A percentile compares a stretch with the other conserved stretches of the same genome.
phyloP scores from a whole-genome alignment of 139 green algal genomes.

The Diplosphaera chodatii region DNA sequence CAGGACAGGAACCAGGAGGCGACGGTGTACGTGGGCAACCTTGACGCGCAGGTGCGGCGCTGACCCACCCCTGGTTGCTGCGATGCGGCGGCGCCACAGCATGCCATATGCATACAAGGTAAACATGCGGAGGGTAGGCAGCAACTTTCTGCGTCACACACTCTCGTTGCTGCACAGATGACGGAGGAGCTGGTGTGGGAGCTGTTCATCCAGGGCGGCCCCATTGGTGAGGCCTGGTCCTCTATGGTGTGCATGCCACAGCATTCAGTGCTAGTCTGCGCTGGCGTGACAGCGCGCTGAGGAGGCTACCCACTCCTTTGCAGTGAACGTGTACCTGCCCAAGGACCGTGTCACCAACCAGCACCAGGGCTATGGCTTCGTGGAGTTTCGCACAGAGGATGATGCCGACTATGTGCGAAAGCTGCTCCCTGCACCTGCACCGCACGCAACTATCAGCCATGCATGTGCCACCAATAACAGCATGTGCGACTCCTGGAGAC shows the following conservation, averaged over 20 bases:
- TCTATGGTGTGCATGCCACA: no score
- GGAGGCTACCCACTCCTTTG: conserved; percentile 8
- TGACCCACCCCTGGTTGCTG: no score
- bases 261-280: no score
- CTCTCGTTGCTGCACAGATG: conserved; percentile 52
- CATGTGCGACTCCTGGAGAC: no score
- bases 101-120: no score
- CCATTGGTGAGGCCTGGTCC: conserved; percentile 69
- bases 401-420: conserved; percentile 88
- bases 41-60: conserved; percentile 77
- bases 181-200: conserved; percentile 97
- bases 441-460: no score
- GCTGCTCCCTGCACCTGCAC: no score
- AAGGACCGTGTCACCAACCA: conserved; percentile 93
- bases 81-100: no score
- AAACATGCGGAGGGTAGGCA: no score
- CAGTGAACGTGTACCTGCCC: conserved; percentile 96
- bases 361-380: conserved; percentile 98
- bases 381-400: conserved; percentile 89
- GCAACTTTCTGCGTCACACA: no score
- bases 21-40: conserved; percentile 92
- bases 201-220: conserved; percentile 92
- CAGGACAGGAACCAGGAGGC: conserved; percentile 87
- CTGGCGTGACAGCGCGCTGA: neutral
- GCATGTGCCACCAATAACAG: no score